These are phyloP conservation scores for Cruciata laevipes DNA, from an alignment of 257 asterid species.

Conservation along the genomic window DNA sequence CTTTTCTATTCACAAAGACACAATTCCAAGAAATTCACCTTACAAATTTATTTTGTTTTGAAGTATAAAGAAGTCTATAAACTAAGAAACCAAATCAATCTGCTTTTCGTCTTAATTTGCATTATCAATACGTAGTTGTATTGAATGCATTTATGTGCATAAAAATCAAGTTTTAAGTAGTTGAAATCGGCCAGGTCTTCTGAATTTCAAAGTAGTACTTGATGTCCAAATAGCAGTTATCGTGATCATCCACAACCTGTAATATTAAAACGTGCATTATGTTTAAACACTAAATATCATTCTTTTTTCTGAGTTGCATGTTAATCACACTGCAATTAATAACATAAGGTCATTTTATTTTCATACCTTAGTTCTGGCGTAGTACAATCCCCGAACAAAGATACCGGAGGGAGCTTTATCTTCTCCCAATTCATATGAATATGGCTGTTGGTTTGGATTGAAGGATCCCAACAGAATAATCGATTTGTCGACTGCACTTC, in stretches of 20 bases:
- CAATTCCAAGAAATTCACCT: no score
- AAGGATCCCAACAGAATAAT: conserved; percentile 33
- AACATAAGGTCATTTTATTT: no score
- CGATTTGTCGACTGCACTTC: conserved; percentile 35
- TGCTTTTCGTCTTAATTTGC: neutral
- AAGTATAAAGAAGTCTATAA: no score
- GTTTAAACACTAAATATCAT: neutral
- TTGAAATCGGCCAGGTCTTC: conserved; percentile 36
- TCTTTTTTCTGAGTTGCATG: neutral
- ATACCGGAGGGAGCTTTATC: conserved; percentile 46
- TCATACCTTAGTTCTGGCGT: conserved; percentile 28
- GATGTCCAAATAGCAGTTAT: conserved; percentile 42
- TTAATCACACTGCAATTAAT: neutral
- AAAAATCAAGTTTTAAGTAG: neutral
- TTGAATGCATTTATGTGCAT: neutral
- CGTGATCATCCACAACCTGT: conserved; percentile 39
- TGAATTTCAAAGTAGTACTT: conserved; percentile 47
- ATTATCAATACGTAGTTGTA: neutral
- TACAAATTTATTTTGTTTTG: no score
- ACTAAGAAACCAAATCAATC: neutral
- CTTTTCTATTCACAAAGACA: no score
- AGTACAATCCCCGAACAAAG: conserved; percentile 42
- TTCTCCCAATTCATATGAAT: conserved; percentile 32
- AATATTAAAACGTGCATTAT: neutral
- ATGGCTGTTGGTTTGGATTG: conserved; percentile 31